These are phyloP conservation scores for Parastagonospora avenae DNA, from an alignment of 2,329 filamentous ascomycete species.

Conservation along the genomic window DNA sequence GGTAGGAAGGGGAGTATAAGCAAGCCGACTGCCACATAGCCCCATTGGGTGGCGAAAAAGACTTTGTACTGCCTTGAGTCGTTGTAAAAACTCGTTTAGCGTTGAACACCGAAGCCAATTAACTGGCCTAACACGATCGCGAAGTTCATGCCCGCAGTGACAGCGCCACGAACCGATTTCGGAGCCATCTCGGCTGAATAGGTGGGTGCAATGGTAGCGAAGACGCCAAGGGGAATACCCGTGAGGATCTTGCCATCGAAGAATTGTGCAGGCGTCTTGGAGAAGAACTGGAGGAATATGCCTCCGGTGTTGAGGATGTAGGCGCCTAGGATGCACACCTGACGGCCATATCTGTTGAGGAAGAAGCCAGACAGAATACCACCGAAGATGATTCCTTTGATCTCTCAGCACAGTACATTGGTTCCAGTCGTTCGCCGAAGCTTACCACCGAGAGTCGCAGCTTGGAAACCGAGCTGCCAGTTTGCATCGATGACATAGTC, in stretches of 20 bases:
- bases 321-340: conserved; percentile 15
- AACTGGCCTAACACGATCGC: conserved; percentile 22
- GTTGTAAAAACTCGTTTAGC: conserved; percentile 27
- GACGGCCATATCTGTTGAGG: conserved; percentile 15
- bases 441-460: conserved; percentile 18
- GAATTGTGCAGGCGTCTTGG: conserved; percentile 15
- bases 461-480: conserved; percentile 23
- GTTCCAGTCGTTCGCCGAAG: background rate
- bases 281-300: conserved; percentile 21
- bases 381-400: conserved; percentile 16
- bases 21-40: conserved; percentile 32
- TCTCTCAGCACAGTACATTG: background rate
- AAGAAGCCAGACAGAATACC: conserved; percentile 14
- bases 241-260: conserved; percentile 19
- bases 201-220: conserved; percentile 15
- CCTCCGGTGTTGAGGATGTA: conserved; percentile 21
- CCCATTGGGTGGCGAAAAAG: conserved; percentile 43
- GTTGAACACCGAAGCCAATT: conserved; percentile 16
- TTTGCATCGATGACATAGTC: conserved; percentile 20
- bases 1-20: conserved; percentile 39
- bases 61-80: conserved; percentile 27
- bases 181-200: conserved; percentile 20
- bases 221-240: conserved; percentile 17
- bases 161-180: conserved; percentile 13
- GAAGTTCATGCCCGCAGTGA: conserved; percentile 21